Percentiles rank a stretch among this genome's conserved stretches.
phyloP scores from a whole-genome alignment of 306 rosid species.

The Vigna trinervia region DNA sequence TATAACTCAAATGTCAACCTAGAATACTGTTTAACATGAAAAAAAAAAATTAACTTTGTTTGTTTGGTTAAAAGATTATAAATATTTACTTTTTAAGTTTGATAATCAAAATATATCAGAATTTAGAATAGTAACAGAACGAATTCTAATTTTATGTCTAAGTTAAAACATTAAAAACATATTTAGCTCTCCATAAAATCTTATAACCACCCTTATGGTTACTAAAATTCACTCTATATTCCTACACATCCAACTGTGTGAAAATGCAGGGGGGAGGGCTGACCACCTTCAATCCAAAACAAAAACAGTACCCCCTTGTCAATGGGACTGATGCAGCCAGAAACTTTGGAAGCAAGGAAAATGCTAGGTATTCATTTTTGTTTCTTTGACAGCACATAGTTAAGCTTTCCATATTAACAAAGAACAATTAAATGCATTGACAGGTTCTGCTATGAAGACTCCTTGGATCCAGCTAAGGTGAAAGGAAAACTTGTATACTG shows the following conservation, averaged over 20 bases:
- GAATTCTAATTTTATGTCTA: too few species aligned
- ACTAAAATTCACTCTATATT: not conserved
- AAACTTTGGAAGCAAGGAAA: slow-evolving; percentile 51
- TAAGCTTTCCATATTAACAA: not conserved
- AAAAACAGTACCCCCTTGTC: slow-evolving; percentile 63
- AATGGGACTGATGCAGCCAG: slow-evolving; percentile 69
- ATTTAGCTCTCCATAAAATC: too few species aligned
- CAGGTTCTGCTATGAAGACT: slow-evolving; percentile 51
- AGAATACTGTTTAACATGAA: too few species aligned
- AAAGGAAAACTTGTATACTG: slow-evolving; percentile 76
- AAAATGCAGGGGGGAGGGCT: slow-evolving; percentile 75
- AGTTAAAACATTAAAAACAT: too few species aligned
- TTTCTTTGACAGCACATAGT: not conserved
- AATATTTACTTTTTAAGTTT: not conserved
- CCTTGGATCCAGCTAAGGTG: slow-evolving; percentile 70
- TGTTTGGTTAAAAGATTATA: too few species aligned
- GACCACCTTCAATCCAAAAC: slow-evolving; percentile 59
- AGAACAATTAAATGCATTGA: slow-evolving; percentile 10
- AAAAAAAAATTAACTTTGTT: too few species aligned
- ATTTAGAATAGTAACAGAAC: too few species aligned
- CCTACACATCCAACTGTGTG: not conserved
- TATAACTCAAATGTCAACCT: too few species aligned
- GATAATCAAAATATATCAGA: too few species aligned
- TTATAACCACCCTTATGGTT: not conserved
- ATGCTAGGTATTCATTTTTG: slow-evolving; percentile 55